Base-by-base conservation (phyloP, 2,329 filamentous ascomycete genomes). In the Xylariaceae sp. region DNA sequence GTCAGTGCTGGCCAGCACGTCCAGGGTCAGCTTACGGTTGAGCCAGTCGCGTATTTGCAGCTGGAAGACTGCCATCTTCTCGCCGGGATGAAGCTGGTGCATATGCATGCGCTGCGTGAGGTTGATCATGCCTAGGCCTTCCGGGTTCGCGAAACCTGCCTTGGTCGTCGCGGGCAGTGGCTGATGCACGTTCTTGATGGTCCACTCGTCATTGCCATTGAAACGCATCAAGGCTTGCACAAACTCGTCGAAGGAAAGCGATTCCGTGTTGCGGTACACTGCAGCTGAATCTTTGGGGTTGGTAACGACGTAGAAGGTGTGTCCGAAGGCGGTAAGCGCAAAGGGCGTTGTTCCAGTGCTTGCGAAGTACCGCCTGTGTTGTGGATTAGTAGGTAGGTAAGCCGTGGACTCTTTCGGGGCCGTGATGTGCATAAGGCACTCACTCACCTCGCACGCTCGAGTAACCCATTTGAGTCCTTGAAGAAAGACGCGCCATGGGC, bases 231-330 rank as follows among this genome's bases (percentile, higher is more conserved):
- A 27, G 15, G 21, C 29, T 36, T 68, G 58, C 30, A 63, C 56
- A 40, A 67, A 61, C 7, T 61, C 43, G 3, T 69, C 53, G 30
- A 65, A 64, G 2, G 62, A 62, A 3, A 69, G 53, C 2, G 64
- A 55, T 6, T 64, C 33, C 10, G 26, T 58, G 47, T 67, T 60
- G 11, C 60, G 57, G 55, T 67, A 63, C 13, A 62, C 59, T 10
- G 62, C 55, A 1, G 52, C 58, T 2, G 55, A 52, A n/a, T 67
- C 50, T 32, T 64, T 57, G 1, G 57, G 23, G 10, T 63, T 41
- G 4, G 64, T 62, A 1, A 68, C 44, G 18, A 68, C 54, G 39
- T 68, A 68, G n/a, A 62, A 55, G 6, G 47, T 65, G 8, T 36
- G 41, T 9, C 63, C 62, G 27, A 59, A 54, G 21, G 48, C 50